Conservation (phyloP, 805 yeast genomes). For the Kazachstania taianensis region DNA sequence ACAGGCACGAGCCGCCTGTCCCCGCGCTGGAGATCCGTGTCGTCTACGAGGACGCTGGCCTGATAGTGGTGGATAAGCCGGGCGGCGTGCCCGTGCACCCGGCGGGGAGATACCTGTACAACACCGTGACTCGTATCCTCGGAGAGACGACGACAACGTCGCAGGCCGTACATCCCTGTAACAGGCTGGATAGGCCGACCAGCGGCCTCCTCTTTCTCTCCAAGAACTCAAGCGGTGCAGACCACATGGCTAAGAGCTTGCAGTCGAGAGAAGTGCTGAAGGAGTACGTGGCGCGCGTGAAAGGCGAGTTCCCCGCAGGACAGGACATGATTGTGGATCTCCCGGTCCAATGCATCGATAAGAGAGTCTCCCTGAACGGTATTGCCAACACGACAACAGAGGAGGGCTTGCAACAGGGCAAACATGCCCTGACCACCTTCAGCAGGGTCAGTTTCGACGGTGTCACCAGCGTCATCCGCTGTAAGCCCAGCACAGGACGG, state of each 20-base stretch:
- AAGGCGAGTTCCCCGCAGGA: slow-evolving; percentile 68
- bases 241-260: slow-evolving; percentile 58
- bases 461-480: slow-evolving; percentile 53
- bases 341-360: slow-evolving; percentile 63
- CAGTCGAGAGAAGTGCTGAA: slow-evolving; percentile 67
- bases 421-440: slow-evolving; percentile 68
- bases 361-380: slow-evolving; percentile 59
- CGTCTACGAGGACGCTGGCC: slow-evolving; percentile 62
- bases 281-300: slow-evolving; percentile 79
- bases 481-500: slow-evolving; percentile 84
- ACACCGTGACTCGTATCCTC: slow-evolving; percentile 66
- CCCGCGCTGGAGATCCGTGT: slow-evolving; percentile 46
- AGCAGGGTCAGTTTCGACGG: slow-evolving; percentile 59
- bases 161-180: slow-evolving; percentile 72
- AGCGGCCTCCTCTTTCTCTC: slow-evolving; percentile 92
- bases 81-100: slow-evolving; percentile 95
- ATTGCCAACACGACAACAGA: slow-evolving; percentile 29
- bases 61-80: slow-evolving; percentile 85
- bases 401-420: no score
- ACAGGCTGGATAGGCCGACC: slow-evolving; percentile 80
- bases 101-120: slow-evolving; percentile 71
- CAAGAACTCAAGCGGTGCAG: slow-evolving; percentile 70
- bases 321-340: slow-evolving; percentile 47
- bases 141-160: no score
- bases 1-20: slow-evolving; percentile 88